Conservation (phyloP, 192 early-diverging fungal species). For the Coemansia sp. region DNA sequence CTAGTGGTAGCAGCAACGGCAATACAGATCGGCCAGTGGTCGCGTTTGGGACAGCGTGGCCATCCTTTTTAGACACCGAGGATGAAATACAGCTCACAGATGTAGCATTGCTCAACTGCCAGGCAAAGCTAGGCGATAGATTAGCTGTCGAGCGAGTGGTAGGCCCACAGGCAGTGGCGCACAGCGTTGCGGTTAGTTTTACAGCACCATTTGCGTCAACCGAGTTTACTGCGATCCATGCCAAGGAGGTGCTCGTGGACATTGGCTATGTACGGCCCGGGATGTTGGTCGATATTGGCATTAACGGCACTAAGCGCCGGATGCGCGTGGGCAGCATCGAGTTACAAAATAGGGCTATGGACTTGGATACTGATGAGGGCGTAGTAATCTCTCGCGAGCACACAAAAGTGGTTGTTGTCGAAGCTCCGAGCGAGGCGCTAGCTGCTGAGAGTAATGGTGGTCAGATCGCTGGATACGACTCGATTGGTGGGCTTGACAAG, state of each 20-base stretch:
- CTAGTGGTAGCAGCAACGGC: neutral
- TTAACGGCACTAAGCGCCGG: constrained; percentile 25
- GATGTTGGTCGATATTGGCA: constrained; percentile 35
- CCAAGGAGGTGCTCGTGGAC: constrained; percentile 33
- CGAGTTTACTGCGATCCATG: constrained; percentile 19
- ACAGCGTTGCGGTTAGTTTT: constrained; percentile 17
- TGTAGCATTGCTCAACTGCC: constrained; percentile 31
- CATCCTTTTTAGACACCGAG: constrained; percentile 17
- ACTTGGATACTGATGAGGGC: neutral
- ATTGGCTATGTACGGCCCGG: constrained; percentile 26
- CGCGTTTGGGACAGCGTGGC: constrained; percentile 48
- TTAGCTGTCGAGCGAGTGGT: constrained; percentile 24
- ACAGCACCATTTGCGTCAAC: constrained; percentile 8
- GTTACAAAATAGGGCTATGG: neutral
- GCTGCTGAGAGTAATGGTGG: neutral
- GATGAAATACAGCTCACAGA: constrained; percentile 29
- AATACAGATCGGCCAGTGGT: neutral
- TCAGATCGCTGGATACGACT: neutral
- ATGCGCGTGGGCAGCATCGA: constrained; percentile 17
- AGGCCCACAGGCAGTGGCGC: constrained; percentile 10
- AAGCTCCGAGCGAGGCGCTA: neutral
- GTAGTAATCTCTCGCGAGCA: constrained; percentile 9
- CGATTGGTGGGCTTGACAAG: constrained; percentile 79
- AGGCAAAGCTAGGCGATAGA: constrained; percentile 36
- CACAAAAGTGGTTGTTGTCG: constrained; percentile 5